Evolutionary conservation across 83 land plant species (phyloP).

Genomic region (Isoetes engelmannii): DNA sequence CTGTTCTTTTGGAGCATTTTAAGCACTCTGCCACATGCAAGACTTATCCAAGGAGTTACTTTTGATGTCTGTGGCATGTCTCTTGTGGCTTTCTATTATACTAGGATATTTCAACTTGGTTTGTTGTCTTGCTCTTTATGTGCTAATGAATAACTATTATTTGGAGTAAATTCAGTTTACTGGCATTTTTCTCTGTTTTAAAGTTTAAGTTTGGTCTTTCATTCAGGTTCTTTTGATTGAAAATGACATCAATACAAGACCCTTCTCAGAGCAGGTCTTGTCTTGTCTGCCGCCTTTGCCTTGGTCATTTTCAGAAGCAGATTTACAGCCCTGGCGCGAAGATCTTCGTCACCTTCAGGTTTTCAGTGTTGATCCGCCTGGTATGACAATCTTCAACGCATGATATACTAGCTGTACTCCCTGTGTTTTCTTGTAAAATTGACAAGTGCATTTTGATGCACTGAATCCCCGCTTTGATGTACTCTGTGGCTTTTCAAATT

Average conservation of each 20-base stretch:
- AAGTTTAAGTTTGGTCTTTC: neutral
- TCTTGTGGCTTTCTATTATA: too few relatives aligned
- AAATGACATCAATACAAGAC: slow-evolving; percentile 79
- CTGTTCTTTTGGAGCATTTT: too few relatives aligned
- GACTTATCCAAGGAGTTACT: too few relatives aligned
- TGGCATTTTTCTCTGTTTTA: too few relatives aligned
- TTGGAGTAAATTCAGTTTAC: too few relatives aligned
- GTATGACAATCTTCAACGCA: slow-evolving; percentile 25
- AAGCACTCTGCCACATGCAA: too few relatives aligned
- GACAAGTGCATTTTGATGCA: neutral
- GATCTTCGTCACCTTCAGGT: slow-evolving; percentile 73
- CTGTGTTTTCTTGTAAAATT: neutral
- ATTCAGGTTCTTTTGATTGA: slow-evolving; percentile 85
- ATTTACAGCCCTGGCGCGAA: slow-evolving; percentile 49
- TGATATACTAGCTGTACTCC: neutral
- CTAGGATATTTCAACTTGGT: too few relatives aligned
- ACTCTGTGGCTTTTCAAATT: neutral
- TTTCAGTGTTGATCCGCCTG: slow-evolving; percentile 97
- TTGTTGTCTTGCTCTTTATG: too few relatives aligned
- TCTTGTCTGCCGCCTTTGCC: slow-evolving; percentile 95
- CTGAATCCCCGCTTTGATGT: neutral
- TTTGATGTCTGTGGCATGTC: too few relatives aligned
- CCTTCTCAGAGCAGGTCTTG: slow-evolving; percentile 88
- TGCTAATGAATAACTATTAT: too few relatives aligned
- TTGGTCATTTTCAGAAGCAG: slow-evolving; percentile 76